Evolutionary conservation across 805 yeast genomes (phyloP), one percentile per base, ranked within the genome.

Genomic region (Barnettozyma populi): DNA sequence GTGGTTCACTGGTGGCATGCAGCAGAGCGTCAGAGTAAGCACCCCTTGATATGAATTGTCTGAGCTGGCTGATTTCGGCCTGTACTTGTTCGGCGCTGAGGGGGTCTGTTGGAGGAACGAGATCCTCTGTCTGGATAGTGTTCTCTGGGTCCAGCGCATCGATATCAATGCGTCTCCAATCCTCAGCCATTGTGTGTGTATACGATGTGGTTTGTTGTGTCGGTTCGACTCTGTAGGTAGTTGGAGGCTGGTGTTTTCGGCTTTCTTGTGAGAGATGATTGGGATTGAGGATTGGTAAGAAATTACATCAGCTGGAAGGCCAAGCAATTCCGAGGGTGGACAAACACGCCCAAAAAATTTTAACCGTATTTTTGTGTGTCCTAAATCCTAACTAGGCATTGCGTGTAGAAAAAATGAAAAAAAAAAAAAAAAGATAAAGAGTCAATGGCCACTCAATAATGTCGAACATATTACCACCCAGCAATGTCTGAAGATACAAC

Each of bases 101-200:
- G 1, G 76, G 71, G 8, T 57, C 44, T 35, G 49, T 36, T 31
- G 77, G 76, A 11, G 78, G 79, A 19, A 76, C 67, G 58, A 87
- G 73, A 44, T 86, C 92, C 55, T 76, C 80, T 40, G 74, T 73
- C 29, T 83, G 73, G 52, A 86, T 66, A 16, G 70, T 71, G 57
- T 76, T 78, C 41, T 90, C 96, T 4, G 95, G 86, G 62, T 90
- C 97, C 55, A 81, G 82, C 16, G 89, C 86, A 67, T 94, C 98
- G 46, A 94, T 82, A 65, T 94, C 96, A 57, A 92, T 88, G 76
- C 94, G 82, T 78, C 99, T 85, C 95, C 95, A 86, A 62, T 84
- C 90, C 51, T 78, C 82, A 80, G 80, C 78, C 42, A 35, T 49
- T 35, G 39, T 16, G 24, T 43, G 16, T 14, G 27, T 37, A 10